These are phyloP conservation scores for Iberis amara DNA, from an alignment of 441 rosid genomes.

Conservation along the genomic window DNA sequence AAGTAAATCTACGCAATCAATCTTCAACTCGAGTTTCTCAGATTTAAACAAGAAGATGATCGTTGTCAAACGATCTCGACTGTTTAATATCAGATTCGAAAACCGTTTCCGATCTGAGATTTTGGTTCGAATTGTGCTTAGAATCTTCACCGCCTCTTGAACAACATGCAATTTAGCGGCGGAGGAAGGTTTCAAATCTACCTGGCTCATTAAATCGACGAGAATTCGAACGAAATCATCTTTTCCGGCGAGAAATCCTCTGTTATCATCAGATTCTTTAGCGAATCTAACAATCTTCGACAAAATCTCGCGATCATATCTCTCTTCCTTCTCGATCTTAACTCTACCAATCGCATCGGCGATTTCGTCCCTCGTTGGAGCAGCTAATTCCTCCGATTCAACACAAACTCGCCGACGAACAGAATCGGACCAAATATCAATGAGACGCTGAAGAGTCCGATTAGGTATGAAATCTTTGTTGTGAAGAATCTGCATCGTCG, in stretches of 20 bases:
- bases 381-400: conserved; percentile 21
- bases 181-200: conserved; percentile 22
- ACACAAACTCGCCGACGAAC: conserved; percentile 29
- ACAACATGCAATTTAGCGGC: conserved; percentile 26
- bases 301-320: conserved; percentile 29
- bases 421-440: conserved; percentile 70
- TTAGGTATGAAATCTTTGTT: conserved; percentile 70
- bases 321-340: conserved; percentile 24
- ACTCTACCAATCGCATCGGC: conserved; percentile 33
- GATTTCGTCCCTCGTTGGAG: conserved; percentile 41
- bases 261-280: conserved; percentile 50
- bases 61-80: conserved; percentile 39
- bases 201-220: conserved; percentile 39
- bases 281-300: conserved; percentile 41
- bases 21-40: conserved; percentile 37
- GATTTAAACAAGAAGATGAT: conserved; percentile 38
- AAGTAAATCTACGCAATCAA: conserved; percentile 44
- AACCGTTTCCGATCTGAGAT: conserved; percentile 37
- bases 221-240: conserved; percentile 53
- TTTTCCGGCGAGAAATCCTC: conserved; percentile 46
- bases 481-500: conserved; percentile 86
- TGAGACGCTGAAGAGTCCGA: conserved; percentile 66
- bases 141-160: conserved; percentile 49
- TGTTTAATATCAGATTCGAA: conserved; percentile 35
- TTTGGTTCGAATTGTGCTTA: conserved; percentile 37